These are phyloP conservation scores for Populus pruinosa DNA, from an alignment of 345 rosid genomes.

Conservation along the genomic window DNA sequence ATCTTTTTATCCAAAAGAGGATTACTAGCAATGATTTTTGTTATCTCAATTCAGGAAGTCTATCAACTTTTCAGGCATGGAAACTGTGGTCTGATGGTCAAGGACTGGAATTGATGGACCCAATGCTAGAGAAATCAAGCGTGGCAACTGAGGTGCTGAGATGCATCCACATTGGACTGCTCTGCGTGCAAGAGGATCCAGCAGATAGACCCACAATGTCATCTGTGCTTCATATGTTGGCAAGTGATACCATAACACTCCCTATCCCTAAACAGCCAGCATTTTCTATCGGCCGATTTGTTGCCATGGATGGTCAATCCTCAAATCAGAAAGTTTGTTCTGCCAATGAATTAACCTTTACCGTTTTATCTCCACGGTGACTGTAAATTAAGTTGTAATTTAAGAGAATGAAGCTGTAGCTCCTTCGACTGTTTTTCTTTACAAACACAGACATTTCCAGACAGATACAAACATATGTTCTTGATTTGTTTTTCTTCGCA, in stretches of 20 bases:
- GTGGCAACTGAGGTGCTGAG: background rate
- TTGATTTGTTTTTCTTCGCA: background rate
- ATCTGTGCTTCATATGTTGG: slow-evolving; percentile 15
- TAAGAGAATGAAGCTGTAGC: too few relatives aligned
- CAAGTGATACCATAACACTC: background rate
- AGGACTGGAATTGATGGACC: slow-evolving; percentile 7
- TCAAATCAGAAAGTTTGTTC: background rate
- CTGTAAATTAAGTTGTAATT: too few relatives aligned
- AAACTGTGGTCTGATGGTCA: background rate
- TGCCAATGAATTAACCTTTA: background rate
- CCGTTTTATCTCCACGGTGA: too few relatives aligned
- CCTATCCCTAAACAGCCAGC: background rate
- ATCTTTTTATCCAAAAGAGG: background rate
- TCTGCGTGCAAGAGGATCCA: slow-evolving; percentile 2
- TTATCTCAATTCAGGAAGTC: too few relatives aligned
- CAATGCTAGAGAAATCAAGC: background rate
- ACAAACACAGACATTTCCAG: too few relatives aligned
- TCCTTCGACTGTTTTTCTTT: too few relatives aligned
- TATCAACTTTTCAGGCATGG: too few relatives aligned
- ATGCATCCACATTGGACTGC: slow-evolving; percentile 2
- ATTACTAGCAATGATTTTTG: too few relatives aligned
- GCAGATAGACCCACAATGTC: slow-evolving; percentile 5
- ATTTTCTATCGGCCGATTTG: background rate
- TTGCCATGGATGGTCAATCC: background rate
- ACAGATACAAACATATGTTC: too few relatives aligned